Base-by-base conservation (phyloP, 345 rosid genomes). In the Gossypium longicalyx region DNA sequence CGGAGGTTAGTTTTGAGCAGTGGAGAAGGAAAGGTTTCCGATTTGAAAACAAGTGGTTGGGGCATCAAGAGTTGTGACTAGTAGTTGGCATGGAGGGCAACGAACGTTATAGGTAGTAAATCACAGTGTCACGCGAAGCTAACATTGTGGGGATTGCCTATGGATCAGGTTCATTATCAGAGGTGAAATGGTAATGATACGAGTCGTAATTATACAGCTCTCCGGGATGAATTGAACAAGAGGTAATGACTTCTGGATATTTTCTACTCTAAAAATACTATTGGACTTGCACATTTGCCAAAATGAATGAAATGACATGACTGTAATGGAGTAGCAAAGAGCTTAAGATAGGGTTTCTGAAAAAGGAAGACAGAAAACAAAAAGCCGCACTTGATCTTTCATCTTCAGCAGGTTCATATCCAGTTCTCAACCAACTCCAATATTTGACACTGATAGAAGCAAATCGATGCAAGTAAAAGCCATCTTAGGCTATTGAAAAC, bases 381-480 rank as follows among this genome's bases (percentile, higher is more conserved):
- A 66, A 41, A 3, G 74, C 41, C 59, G 29, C 79, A 4, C 8
- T 17, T n/a, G 38, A 73, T 58, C 80, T 78, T 65, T 75, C 79
- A 68, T 66, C 53, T 10, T 34, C 41, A 34, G 7, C 41, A 34
- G 41, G 41, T 5, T 34, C 41, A 5, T 57, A 45, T 63, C 66
- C 38, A 19, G 62, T 38, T 43, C 62, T 43, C 77, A 44, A 29
- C 19, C 47, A 68, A 64, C 64, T 53, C 9, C 19, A 71, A 74
- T 43, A 75, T 53, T 60, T 12, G 68, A 80, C 56, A 80, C 69
- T 78, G 76, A 73, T 75, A 66, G 13, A 78, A 74, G 77, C 82
- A 80, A 73, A 71, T 23, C 67, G 54, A 66, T 53, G 76, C 38
- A 71, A 77, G 67, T 23, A 81, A 84, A 68, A 86, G 72, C 75